Percentiles rank a stretch among this genome's conserved stretches.
Conservation (phyloP, 768 basidiomycete species). For the Boletales sp. region DNA sequence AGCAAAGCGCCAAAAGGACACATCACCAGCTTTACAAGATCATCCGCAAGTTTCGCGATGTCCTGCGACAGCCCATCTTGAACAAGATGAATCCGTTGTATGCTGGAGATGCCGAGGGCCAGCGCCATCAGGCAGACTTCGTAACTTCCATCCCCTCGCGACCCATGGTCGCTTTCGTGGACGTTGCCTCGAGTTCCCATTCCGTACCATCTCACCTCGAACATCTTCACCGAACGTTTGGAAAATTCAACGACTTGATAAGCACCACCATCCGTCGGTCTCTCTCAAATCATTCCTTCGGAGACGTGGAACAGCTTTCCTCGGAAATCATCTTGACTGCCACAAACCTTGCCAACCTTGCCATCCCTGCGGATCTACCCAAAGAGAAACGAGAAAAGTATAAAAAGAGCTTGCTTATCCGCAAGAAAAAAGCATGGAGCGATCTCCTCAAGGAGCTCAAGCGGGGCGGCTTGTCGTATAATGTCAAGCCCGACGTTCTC, state of each 20-base stretch:
- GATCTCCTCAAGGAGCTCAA: conserved; percentile 90
- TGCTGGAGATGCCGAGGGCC: conserved; percentile 36
- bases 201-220: conserved; percentile 36
- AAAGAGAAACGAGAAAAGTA: conserved; percentile 56
- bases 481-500: conserved; percentile 68
- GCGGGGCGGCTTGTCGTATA: conserved; percentile 67
- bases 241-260: conserved; percentile 47
- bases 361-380: conserved; percentile 39
- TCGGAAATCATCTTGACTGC: conserved; percentile 61
- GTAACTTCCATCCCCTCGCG: neutral
- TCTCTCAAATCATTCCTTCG: conserved; percentile 39
- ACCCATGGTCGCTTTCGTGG: neutral
- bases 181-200: neutral
- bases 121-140: conserved; percentile 8
- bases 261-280: conserved; percentile 38
- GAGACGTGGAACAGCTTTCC: conserved; percentile 52
- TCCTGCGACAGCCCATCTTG: conserved; percentile 69
- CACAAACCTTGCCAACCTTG: conserved; percentile 48
- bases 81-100: conserved; percentile 37
- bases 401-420: conserved; percentile 67
- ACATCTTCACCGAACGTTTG: conserved; percentile 49
- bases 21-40: conserved; percentile 90
- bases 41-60: conserved; percentile 87
- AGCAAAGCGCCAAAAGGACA: conserved; percentile 84
- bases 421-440: conserved; percentile 88